Base-by-base conservation (phyloP, 129 eudicot genomes). In the Lonicera japonica region DNA sequence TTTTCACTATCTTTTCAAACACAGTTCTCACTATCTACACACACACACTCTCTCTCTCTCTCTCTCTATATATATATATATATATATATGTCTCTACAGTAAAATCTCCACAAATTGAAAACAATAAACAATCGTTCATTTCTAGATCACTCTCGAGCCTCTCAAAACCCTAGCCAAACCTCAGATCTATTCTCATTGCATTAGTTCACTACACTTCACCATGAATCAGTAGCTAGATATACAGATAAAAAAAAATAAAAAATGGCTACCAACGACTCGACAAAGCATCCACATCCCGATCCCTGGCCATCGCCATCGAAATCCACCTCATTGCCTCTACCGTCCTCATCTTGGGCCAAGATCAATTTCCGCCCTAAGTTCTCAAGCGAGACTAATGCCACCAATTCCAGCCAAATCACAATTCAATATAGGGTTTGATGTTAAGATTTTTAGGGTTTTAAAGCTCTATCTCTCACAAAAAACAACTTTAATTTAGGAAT, bases 261-360 rank as follows among this genome's bases (percentile, higher is more conserved):
- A 83, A 82, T 82, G 88, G 78, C 86, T 19, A 89, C 74, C 62
- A 79, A 87, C 55, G 97, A 81, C 81, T 84, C 97, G 54, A 69
- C 58, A 19, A 85, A 80, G 79, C 83, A 71, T 24, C 77, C 84
- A 17, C 75, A 85, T 72, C 82, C 53, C 53, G 86, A 77, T 2
- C 84, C 95, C 0, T 84, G 69, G 36, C 85, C 79, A n/a, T n/a
- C n/a, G n/a, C n/a, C n/a, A n/a, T n/a, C n/a, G 23, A 85, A 86
- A 17, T 48, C 89, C 52, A 60, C 80, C 39, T 73, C 98, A 74
- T 78, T 88, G 81, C 99, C 95, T 69, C 92, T 92, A n/a, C n/a
- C n/a, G n/a, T n/a, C n/a, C 2, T 72, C 96, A 13, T 78, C 99
- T 0, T 92, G 99, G 99, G 99, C 99, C 22, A 92, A 92, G 68